A percentile compares a stretch with the other conserved stretches of the same genome.
Evolutionary conservation across 148 eudicot species (phyloP).

Genomic region (Camellia sinensis): DNA sequence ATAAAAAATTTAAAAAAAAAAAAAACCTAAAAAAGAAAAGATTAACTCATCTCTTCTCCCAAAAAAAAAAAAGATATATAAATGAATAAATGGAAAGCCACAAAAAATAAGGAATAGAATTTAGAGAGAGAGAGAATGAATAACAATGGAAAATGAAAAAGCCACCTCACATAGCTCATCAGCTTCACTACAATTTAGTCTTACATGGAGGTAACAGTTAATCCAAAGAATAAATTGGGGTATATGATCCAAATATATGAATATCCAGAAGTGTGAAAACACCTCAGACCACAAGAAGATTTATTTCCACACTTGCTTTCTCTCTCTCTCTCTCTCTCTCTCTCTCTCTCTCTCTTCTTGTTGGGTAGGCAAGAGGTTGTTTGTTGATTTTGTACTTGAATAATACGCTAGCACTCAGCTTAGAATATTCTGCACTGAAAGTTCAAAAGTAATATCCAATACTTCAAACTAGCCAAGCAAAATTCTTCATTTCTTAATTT

Average conservation of each 20-base stretch:
- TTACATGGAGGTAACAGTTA: background rate
- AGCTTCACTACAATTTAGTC: background rate
- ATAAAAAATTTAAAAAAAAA: background rate
- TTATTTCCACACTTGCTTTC: background rate
- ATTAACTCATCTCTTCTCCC: too few relatives aligned
- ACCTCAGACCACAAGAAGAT: background rate
- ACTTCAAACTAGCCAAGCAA: background rate
- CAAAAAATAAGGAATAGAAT: background rate
- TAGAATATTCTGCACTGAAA: background rate
- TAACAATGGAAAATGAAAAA: background rate
- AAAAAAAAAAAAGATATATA: background rate
- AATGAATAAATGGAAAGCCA: background rate
- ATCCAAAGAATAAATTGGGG: background rate
- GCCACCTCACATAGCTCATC: background rate
- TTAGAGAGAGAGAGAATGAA: background rate
- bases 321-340: background rate
- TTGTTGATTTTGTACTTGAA: background rate
- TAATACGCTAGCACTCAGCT: background rate
- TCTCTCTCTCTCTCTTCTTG: background rate
- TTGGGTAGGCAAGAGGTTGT: background rate
- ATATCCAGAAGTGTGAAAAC: background rate
- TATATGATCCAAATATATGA: background rate
- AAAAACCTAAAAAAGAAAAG: background rate
- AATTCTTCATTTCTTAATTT: background rate
- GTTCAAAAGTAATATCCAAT: background rate